A percentile compares a stretch with the other conserved stretches of the same genome.
phyloP scores from a whole-genome alignment of 140 eudicot genomes.

The Stevia rebaudiana region DNA sequence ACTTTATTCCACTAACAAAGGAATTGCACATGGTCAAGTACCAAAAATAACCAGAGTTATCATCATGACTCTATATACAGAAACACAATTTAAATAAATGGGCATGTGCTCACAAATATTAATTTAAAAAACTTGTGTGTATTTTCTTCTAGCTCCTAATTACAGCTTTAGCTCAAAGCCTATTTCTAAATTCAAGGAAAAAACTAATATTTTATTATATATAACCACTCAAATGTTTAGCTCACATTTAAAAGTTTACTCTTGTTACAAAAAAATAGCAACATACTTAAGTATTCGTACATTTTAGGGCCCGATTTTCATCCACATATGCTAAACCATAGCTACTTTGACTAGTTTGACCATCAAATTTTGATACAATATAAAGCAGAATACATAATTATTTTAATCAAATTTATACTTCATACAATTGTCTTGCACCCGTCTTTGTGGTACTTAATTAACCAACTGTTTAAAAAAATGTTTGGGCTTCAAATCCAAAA shows the following conservation, averaged over 20 bases:
- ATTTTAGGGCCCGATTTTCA: neutral
- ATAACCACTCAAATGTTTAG: neutral
- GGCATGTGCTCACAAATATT: neutral
- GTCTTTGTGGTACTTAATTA: too few species aligned
- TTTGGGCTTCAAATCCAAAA: neutral
- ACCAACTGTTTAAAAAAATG: conserved; percentile 10
- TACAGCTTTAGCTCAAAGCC: neutral
- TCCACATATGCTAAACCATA: neutral
- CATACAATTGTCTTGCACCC: neutral
- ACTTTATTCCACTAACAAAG: neutral
- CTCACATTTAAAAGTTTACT: neutral
- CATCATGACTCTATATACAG: conserved; percentile 10
- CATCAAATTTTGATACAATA: neutral
- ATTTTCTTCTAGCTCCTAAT: neutral
- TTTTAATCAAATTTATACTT: neutral
- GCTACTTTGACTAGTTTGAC: neutral
- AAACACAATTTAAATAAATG: neutral
- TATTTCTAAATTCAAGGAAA: too few species aligned
- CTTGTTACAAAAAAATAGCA: neutral
- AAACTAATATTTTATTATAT: too few species aligned
- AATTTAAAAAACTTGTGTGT: neutral
- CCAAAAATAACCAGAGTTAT: neutral
- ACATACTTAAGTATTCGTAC: neutral
- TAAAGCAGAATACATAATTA: neutral
- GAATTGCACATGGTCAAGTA: neutral